Evolutionary conservation across 352 stramenopile genomes (phyloP).

Genomic region (Blastocystis sp.): DNA sequence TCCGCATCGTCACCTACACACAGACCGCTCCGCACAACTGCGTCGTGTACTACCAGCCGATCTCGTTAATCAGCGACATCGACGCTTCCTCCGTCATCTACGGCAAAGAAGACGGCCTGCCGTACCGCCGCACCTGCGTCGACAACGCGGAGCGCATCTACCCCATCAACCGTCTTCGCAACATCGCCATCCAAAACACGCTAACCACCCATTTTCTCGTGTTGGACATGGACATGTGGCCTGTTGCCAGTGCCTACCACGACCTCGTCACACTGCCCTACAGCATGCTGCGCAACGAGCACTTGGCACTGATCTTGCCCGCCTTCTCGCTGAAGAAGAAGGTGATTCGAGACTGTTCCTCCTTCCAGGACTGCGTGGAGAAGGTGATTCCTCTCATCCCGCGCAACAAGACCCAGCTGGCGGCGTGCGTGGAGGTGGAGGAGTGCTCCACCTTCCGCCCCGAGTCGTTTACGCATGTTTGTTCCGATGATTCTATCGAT

Average conservation of each 20-base stretch:
- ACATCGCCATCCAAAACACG: slow-evolving; percentile 53
- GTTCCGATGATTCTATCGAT: not conserved
- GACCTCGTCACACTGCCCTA: slow-evolving; percentile 24
- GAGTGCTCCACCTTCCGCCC: slow-evolving; percentile 60
- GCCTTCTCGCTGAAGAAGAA: slow-evolving; percentile 46
- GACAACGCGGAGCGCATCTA: slow-evolving; percentile 26
- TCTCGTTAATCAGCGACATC: not conserved
- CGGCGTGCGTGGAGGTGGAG: slow-evolving; percentile 1
- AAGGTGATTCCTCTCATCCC: slow-evolving; percentile 13
- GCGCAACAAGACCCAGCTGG: slow-evolving; percentile 20
- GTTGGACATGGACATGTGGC: slow-evolving; percentile 70
- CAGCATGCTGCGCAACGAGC: slow-evolving; percentile 27
- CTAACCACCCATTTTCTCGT: slow-evolving; percentile 60
- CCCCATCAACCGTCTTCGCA: slow-evolving; percentile 61
- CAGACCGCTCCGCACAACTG: not conserved
- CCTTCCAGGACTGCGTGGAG: slow-evolving; percentile 31
- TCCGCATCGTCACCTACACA: not conserved
- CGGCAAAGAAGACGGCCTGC: not conserved
- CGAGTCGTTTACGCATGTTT: slow-evolving; percentile 31
- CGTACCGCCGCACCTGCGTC: not conserved
- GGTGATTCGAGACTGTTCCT: not conserved
- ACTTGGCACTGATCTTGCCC: slow-evolving; percentile 57
- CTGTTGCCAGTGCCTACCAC: slow-evolving; percentile 22
- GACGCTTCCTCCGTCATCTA: not conserved
- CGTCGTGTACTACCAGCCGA: slow-evolving; percentile 4